phyloP scores from a whole-genome alignment of 2,329 filamentous ascomycete species.

The Geosmithia putterillii region DNA sequence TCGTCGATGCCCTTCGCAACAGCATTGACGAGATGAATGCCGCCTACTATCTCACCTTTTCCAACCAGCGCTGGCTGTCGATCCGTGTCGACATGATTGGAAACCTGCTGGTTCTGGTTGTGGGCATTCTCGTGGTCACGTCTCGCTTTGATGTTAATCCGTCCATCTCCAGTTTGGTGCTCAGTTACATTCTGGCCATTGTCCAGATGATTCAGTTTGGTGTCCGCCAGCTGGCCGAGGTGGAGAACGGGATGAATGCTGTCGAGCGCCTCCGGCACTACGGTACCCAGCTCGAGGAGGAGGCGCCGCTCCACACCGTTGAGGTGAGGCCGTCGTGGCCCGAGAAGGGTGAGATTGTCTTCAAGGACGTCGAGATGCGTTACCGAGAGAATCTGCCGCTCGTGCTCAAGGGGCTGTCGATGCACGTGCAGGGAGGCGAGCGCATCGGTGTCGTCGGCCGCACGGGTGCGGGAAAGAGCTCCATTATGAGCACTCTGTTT shows the following conservation, averaged over 20 bases:
- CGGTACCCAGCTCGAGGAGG: constrained; percentile 74
- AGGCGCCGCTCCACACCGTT: constrained; percentile 69
- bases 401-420: constrained; percentile 56
- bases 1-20: constrained; percentile 54
- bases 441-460: constrained; percentile 72
- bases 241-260: constrained; percentile 97
- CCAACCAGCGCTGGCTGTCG: constrained; percentile 89
- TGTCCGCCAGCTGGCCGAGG: constrained; percentile 83
- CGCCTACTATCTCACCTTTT: constrained; percentile 90
- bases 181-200: constrained; percentile 87
- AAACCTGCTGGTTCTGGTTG: constrained; percentile 73
- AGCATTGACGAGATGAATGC: constrained; percentile 86
- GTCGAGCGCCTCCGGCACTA: constrained; percentile 90
- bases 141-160: constrained; percentile 77
- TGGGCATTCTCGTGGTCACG: constrained; percentile 83
- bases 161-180: constrained; percentile 73
- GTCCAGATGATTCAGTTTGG: constrained; percentile 96
- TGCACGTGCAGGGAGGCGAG: constrained; percentile 65
- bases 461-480: constrained; percentile 73
- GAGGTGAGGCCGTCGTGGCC: constrained; percentile 72
- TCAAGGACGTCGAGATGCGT: constrained; percentile 66
- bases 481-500: constrained; percentile 75
- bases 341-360: constrained; percentile 69
- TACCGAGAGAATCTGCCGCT: constrained; percentile 62
- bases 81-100: constrained; percentile 76